phyloP scores from a whole-genome alignment of 768 basidiomycete genomes.

The Aureoboletus auriporus region DNA sequence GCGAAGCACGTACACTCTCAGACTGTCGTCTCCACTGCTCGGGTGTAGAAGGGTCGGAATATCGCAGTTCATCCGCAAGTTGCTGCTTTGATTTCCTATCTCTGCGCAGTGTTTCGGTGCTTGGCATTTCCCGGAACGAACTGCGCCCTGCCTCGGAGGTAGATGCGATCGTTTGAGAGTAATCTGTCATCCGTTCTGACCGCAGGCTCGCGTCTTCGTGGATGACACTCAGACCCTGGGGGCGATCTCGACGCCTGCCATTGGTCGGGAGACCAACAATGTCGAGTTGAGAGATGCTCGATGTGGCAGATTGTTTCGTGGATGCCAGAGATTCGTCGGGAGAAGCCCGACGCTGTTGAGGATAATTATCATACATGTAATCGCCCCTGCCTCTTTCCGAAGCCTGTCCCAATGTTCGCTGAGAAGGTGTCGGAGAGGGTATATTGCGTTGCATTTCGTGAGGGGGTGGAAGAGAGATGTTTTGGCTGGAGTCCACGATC shows the following conservation, averaged over 20 bases:
- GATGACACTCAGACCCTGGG: slow-evolving; percentile 27
- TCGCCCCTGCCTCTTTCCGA: slow-evolving; percentile 21
- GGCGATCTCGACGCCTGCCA: slow-evolving; percentile 19
- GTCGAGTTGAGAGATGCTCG: slow-evolving; percentile 31
- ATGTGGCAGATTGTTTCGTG: slow-evolving; percentile 24
- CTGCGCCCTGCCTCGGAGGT: slow-evolving; percentile 16
- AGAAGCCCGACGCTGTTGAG: slow-evolving; percentile 20
- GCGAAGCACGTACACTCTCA: slow-evolving; percentile 14
- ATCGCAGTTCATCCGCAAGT: slow-evolving; percentile 33
- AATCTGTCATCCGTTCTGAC: slow-evolving; percentile 21
- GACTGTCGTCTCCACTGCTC: slow-evolving; percentile 31
- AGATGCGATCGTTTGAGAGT: slow-evolving; percentile 20
- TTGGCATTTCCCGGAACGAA: slow-evolving; percentile 12
- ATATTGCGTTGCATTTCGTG: slow-evolving; percentile 38
- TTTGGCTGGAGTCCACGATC: slow-evolving; percentile 32
- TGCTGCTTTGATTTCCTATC: slow-evolving; percentile 24
- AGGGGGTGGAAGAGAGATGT: slow-evolving; percentile 48
- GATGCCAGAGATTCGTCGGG: slow-evolving; percentile 29
- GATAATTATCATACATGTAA: slow-evolving; percentile 20
- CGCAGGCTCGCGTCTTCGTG: slow-evolving; percentile 29
- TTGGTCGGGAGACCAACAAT: slow-evolving; percentile 24
- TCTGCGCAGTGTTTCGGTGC: slow-evolving; percentile 13
- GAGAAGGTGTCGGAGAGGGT: slow-evolving; percentile 28
- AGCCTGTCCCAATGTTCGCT: slow-evolving; percentile 14
- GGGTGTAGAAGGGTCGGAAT: slow-evolving; percentile 29